Percentiles rank a stretch among this genome's conserved stretches.
Evolutionary conservation across 805 yeast species (phyloP).

Genomic region (Yarrowia bubula): DNA sequence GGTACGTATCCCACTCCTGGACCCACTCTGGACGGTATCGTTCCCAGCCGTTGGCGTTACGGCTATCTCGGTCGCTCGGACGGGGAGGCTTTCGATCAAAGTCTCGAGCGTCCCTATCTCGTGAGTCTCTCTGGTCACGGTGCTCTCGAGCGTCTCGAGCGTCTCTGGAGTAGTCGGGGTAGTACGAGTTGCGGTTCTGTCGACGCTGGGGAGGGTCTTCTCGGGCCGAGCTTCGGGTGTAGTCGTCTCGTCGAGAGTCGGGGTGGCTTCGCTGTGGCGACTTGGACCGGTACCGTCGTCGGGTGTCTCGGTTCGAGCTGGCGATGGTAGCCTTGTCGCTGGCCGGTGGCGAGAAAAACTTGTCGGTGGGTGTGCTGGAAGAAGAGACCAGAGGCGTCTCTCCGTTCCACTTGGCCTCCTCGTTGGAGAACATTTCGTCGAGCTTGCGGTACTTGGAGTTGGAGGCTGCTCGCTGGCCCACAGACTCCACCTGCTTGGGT

Average conservation of each 20-base stretch:
- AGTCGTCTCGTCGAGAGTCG: background rate
- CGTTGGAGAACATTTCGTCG: slow-evolving; percentile 21
- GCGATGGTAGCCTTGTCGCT: background rate
- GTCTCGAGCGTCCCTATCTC: background rate
- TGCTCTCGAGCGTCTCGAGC: background rate
- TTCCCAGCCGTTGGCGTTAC: background rate
- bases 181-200: slow-evolving; percentile 8
- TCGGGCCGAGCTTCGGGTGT: background rate
- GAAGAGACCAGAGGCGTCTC: background rate
- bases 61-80: background rate
- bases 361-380: background rate
- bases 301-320: background rate
- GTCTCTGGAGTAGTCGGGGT: background rate
- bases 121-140: background rate
- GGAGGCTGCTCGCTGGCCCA: background rate
- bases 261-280: background rate
- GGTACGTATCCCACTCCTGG: slow-evolving; percentile 17
- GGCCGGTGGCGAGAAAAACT: slow-evolving; percentile 2
- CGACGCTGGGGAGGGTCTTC: background rate
- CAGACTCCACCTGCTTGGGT: slow-evolving; percentile 6
- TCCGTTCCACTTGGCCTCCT: slow-evolving; percentile 24
- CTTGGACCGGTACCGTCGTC: slow-evolving; percentile 4
- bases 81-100: background rate
- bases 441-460: slow-evolving; percentile 23
- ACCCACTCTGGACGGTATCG: slow-evolving; percentile 4